Evolutionary conservation across 345 rosid species (phyloP), one percentile per base, ranked within the genome.

Genomic region (Erucastrum elatum): DNA sequence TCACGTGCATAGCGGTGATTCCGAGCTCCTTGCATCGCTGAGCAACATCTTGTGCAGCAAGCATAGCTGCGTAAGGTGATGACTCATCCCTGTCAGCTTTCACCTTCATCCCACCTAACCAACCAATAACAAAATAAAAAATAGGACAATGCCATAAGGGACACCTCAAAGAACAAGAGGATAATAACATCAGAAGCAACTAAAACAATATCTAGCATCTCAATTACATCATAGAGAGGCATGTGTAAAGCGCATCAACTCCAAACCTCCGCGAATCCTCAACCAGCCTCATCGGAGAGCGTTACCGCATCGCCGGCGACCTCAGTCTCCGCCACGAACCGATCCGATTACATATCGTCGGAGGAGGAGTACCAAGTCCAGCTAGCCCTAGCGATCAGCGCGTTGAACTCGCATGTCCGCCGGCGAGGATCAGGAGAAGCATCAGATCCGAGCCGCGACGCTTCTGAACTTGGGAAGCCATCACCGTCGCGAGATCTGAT

Each of bases 311-410:
- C 75, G 17, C 16, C 83, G 33, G 30, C 74, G 9, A 35, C 84
- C 0, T 59, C 87, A 35, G 13, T 70, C 0, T 27, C 80, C 35
- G 29, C 74, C 3, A 34, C 82, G 33, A 82, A 62, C 29, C 83
- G 80, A 31, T 55, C 86, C 21, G 97, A 96, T 61, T 96, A 83
- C 78, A 91, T 91, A 31, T 79, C 88, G 0, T 87, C 96, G 5
- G 99, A 96, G 89, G 99, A 96, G 85, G 99, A 96, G 77, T 96
- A 88, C 62, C 97, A 96, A 87, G 83, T 96, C 55, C 98, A 93
- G 90, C 71, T 96, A 67, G 99, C 99, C 67, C 82, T 95, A 75
- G 99, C 59, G 59, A 53, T 53, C 59, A 53, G 59, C 25, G 59
- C 89, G 11, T 95, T 98, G 33, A 91, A 90, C 80, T 87, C 99